A percentile compares a stretch with the other conserved stretches of the same genome.
phyloP scores from a whole-genome alignment of 306 rosid species.

The Oemleria cerasiformis region DNA sequence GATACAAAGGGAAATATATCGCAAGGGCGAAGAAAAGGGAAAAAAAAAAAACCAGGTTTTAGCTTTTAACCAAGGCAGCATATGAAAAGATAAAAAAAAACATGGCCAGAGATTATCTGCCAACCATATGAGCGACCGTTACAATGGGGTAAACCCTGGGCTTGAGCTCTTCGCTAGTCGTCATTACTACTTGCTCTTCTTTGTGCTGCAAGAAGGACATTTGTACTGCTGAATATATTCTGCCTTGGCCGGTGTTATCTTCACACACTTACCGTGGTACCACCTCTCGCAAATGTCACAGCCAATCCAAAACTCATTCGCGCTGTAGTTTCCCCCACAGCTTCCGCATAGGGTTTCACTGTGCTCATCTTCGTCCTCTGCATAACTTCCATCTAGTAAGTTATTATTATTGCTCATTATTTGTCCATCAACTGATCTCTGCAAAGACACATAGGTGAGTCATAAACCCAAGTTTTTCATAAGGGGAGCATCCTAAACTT shows the following conservation, averaged over 20 bases:
- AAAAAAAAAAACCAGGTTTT: neutral
- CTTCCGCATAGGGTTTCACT: slow-evolving; percentile 55
- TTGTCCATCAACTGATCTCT: slow-evolving; percentile 52
- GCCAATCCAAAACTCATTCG: slow-evolving; percentile 61
- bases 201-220: slow-evolving; percentile 54
- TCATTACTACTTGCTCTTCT: slow-evolving; percentile 39
- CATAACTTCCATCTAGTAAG: slow-evolving; percentile 38
- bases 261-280: slow-evolving; percentile 62
- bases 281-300: slow-evolving; percentile 65
- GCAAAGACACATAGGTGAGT: slow-evolving; percentile 18
- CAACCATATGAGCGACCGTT: slow-evolving; percentile 4
- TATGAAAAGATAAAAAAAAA: neutral
- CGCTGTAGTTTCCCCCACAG: slow-evolving; percentile 55
- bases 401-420: slow-evolving; percentile 40
- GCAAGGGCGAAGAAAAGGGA: neutral
- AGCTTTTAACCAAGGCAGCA: neutral
- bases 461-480: slow-evolving; percentile 7
- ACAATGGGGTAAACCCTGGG: neutral
- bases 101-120: neutral
- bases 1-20: neutral
- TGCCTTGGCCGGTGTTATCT: slow-evolving; percentile 58
- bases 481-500: neutral
- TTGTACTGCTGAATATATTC: slow-evolving; percentile 50
- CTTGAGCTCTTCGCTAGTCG: slow-evolving; percentile 2
- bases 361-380: slow-evolving; percentile 51